These are phyloP conservation scores for Quercus tomentella DNA, from an alignment of 331 rosid genomes.

Conservation along the genomic window DNA sequence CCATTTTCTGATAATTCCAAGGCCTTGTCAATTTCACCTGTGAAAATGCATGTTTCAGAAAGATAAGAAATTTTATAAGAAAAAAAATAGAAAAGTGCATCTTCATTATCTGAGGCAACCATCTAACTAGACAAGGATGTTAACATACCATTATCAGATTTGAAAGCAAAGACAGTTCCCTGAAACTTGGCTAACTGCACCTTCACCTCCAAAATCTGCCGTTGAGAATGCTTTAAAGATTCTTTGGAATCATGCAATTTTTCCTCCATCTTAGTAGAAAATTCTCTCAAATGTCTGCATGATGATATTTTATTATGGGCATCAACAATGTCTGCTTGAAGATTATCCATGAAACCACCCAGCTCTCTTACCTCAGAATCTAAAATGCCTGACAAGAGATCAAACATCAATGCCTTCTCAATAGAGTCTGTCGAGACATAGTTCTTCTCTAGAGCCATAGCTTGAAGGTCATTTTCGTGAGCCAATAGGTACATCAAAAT, in stretches of 20 bases:
- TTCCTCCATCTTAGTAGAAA: constrained; percentile 46
- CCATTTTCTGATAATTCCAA: constrained; percentile 40
- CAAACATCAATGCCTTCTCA: constrained; percentile 61
- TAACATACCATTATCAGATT: constrained; percentile 55
- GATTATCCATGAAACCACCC: constrained; percentile 66
- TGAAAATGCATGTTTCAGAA: constrained; percentile 25
- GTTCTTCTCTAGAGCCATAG: constrained; percentile 37
- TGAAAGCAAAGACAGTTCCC: constrained; percentile 53
- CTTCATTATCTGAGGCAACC: constrained; percentile 8
- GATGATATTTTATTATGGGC: constrained; percentile 64
- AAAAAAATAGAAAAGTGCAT: constrained; percentile 3
- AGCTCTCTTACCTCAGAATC: constrained; percentile 88
- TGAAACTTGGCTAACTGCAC: constrained; percentile 71
- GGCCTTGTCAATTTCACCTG: constrained; percentile 55
- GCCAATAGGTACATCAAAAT: constrained; percentile 59
- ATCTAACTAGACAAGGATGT: constrained; percentile 9
- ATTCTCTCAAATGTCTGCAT: constrained; percentile 65
- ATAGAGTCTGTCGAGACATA: constrained; percentile 34
- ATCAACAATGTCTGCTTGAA: constrained; percentile 58
- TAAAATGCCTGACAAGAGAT: constrained; percentile 68
- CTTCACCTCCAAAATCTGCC: constrained; percentile 69
- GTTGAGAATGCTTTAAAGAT: constrained; percentile 61
- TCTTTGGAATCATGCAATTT: constrained; percentile 68
- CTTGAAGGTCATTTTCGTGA: constrained; percentile 75
- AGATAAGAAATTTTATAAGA: constrained; percentile 14